A percentile compares a stretch with the other conserved stretches of the same genome.
phyloP scores from a whole-genome alignment of 176 grass and related monocot genomes.

The Elymus sibiricus region DNA sequence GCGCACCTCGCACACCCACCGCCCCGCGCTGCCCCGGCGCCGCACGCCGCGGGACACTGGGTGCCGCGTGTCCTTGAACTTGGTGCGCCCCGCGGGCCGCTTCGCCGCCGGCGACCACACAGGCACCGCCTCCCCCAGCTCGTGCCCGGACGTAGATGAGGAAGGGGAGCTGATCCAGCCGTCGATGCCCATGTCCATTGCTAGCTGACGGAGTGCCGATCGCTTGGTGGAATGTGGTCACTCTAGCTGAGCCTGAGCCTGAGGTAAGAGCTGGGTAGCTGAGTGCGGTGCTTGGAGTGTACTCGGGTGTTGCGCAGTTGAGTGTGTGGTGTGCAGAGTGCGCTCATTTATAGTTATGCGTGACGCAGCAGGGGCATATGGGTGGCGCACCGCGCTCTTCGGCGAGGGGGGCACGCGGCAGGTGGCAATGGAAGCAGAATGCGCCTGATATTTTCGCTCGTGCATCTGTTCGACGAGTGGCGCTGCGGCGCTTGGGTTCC shows the following conservation, averaged over 20 bases:
- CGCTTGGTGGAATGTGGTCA: not conserved
- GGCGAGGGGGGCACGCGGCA: no score
- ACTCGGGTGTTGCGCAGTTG: not conserved
- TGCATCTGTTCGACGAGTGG: not conserved
- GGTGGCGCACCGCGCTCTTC: no score
- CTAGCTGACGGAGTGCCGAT: not conserved
- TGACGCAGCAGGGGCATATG: no score
- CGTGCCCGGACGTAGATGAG: not conserved
- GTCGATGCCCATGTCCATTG: not conserved
- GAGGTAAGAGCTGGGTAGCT: no score
- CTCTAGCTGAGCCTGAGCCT: not conserved
- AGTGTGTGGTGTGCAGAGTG: not conserved
- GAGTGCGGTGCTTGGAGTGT: no score
- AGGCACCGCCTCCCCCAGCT: not conserved
- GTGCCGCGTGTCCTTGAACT: constrained; percentile 87
- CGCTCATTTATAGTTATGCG: no score
- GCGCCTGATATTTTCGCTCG: not conserved
- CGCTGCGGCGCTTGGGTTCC: not conserved
- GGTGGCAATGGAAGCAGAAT: not conserved
- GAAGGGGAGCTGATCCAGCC: constrained; percentile 13
- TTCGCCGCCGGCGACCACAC: constrained; percentile 44
- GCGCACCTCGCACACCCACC: constrained; percentile 86
- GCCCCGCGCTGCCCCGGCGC: constrained; percentile 26
- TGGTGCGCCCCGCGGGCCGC: constrained; percentile 72
- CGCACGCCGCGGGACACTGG: constrained; percentile 83